Conservation (phyloP, 208 protist genomes). For the Crithidia sp. region DNA sequence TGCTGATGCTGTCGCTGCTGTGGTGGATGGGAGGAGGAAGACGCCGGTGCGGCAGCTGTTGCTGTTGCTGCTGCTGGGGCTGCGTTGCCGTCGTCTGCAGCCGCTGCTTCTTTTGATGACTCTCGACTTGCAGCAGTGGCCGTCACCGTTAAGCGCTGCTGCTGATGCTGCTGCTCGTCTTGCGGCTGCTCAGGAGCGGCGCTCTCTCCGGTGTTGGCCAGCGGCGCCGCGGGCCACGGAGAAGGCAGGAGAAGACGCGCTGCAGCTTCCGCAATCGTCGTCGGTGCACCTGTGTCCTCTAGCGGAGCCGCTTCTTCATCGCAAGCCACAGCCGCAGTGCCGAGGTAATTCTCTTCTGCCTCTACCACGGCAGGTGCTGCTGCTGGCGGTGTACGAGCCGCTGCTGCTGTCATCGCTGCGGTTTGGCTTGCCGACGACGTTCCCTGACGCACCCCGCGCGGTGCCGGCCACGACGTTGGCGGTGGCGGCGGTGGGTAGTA, state of each 20-base stretch:
- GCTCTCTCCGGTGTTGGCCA: too few species aligned
- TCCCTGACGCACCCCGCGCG: neutral
- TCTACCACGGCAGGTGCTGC: neutral
- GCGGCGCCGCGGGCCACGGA: neutral
- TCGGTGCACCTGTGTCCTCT: neutral
- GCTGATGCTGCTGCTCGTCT: conserved; percentile 1
- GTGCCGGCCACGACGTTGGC: neutral
- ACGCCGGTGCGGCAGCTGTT: neutral
- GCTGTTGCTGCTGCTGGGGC: neutral
- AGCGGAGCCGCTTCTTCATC: neutral
- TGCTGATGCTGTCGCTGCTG: conserved; percentile 10
- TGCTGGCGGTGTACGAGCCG: neutral
- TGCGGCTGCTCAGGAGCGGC: neutral
- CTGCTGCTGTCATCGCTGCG: conserved; percentile 5
- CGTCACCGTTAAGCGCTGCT: neutral
- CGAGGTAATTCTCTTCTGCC: neutral
- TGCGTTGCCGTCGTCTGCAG: neutral
- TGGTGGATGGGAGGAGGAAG: neutral
- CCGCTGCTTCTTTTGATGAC: neutral
- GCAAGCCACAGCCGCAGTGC: too few species aligned
- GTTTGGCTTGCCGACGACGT: too few species aligned
- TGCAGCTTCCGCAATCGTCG: conserved; percentile 10
- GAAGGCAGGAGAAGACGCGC: neutral
- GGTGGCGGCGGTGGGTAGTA: conserved; percentile 9
- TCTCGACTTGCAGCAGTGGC: neutral